Base-by-base conservation (phyloP, 768 basidiomycete genomes). In the Lentinula aciculospora region DNA sequence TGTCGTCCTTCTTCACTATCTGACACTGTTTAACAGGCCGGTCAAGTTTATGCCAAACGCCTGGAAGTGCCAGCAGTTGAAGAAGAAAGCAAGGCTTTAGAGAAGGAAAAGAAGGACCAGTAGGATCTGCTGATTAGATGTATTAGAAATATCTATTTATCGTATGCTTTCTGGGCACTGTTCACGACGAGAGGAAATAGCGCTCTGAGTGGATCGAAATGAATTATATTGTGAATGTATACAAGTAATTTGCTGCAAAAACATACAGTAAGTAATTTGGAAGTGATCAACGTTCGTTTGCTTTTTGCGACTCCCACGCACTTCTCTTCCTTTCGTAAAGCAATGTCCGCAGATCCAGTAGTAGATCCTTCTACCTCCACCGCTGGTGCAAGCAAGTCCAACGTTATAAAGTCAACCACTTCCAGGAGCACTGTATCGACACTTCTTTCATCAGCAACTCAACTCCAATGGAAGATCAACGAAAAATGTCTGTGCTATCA, bases 401-500 rank as follows among this genome's bases (percentile, higher is more conserved):
- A 5, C 7, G n/a, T 27, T 6, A 17, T 15, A 19, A 53, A 53
- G 39, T 17, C 46, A 4, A 0, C 23, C 12, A 53, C 51, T 12
- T 21, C 51, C 32, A 53, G 39, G n/a, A 36, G 51, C 32, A 53
- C 34, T 10, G n/a, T 53, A 17, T 25, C 34, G 1, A 39, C 32
- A 12, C 36, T 56, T 6, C 7, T 32, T 23, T 56, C 54, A 19
- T 19, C 54, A 25, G 15, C 54, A 29, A 56, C 54, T 31, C 17
- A 40, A n/a, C 40, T 44, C 4, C 44, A 44, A 15, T 56, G 54
- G 54, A 56, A 56, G 42, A 36, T 56, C n/a, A 56, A 56, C 46
- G 94, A 98, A 71, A 84, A 85, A 63, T 90, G 94, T 8, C 76
- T 98, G 6, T 96, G 94, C 74, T 98, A 89, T 69, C 96, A 98